Conservation (phyloP, 305 asterid genomes). For the Ilex paraguariensis region DNA sequence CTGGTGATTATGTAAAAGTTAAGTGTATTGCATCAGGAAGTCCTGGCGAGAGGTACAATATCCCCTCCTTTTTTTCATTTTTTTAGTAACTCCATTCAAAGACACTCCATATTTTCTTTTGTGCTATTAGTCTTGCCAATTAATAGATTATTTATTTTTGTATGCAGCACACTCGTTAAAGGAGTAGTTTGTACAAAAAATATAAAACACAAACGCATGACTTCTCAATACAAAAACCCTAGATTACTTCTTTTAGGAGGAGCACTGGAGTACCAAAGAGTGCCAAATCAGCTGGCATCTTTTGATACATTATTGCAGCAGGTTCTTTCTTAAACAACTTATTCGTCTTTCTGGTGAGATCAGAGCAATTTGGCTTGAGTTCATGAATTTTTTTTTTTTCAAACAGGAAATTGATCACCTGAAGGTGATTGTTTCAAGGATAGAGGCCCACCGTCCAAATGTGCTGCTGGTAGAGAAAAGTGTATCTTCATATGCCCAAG, state of each 20-base stretch:
- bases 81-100: no score
- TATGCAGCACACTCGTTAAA: conserved; percentile 74
- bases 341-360: conserved; percentile 4
- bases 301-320: conserved; percentile 78
- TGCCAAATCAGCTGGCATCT: conserved; percentile 84
- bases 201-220: conserved; percentile 96
- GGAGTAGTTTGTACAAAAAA: conserved; percentile 96
- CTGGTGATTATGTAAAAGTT: conserved; percentile 80
- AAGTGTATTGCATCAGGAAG: conserved; percentile 92
- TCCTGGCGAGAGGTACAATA: conserved; percentile 64
- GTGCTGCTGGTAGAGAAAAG: conserved; percentile 96
- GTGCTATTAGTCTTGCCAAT: background rate
- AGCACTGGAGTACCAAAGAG: conserved; percentile 87
- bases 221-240: conserved; percentile 76
- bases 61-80: background rate
- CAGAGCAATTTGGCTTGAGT: conserved; percentile 9
- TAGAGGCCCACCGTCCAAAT: conserved; percentile 87
- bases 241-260: conserved; percentile 89
- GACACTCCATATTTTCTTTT: no score
- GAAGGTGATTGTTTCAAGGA: conserved; percentile 71
- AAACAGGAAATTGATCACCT: conserved; percentile 86
- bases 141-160: conserved; percentile 8
- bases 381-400: conserved; percentile 11
- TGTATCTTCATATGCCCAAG: conserved; percentile 89
- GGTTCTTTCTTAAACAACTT: conserved; percentile 37